phyloP scores from a whole-genome alignment of 2,329 filamentous ascomycete species.

The Penicillium concentricum region DNA sequence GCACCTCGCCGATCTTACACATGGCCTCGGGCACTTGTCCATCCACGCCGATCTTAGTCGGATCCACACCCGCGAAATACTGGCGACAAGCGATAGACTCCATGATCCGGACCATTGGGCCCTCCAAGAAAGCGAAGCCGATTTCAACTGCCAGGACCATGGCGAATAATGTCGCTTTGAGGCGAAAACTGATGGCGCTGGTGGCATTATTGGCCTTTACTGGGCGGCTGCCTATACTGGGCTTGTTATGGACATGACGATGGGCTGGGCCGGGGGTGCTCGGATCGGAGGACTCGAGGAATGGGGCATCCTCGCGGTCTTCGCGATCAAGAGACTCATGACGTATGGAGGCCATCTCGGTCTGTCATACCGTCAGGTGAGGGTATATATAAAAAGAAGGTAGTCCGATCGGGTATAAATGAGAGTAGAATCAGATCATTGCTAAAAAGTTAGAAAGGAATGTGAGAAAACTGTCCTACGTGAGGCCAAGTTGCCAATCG shows the following conservation, averaged over 20 bases:
- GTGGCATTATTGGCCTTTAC: constrained; percentile 12
- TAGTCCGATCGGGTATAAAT: not conserved
- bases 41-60: constrained; percentile 42
- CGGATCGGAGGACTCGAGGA: constrained; percentile 23
- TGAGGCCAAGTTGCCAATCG: constrained; percentile 17
- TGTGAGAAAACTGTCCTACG: not conserved
- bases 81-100: constrained; percentile 51
- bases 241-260: not conserved
- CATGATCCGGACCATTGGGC: constrained; percentile 49
- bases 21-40: constrained; percentile 48
- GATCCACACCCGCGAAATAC: constrained; percentile 45
- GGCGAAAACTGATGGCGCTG: constrained; percentile 33
- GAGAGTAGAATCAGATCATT: not conserved
- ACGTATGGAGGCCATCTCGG: constrained; percentile 23
- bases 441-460: not conserved
- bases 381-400: constrained; percentile 3
- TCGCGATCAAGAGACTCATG: constrained; percentile 24
- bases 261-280: not conserved
- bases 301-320: constrained; percentile 33
- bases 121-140: constrained; percentile 45
- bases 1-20: constrained; percentile 52
- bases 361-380: constrained; percentile 21
- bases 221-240: not conserved
- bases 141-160: constrained; percentile 47
- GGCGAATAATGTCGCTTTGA: constrained; percentile 44